phyloP scores from a whole-genome alignment of 768 basidiomycete genomes.

The Gloeostereum incarnatum region DNA sequence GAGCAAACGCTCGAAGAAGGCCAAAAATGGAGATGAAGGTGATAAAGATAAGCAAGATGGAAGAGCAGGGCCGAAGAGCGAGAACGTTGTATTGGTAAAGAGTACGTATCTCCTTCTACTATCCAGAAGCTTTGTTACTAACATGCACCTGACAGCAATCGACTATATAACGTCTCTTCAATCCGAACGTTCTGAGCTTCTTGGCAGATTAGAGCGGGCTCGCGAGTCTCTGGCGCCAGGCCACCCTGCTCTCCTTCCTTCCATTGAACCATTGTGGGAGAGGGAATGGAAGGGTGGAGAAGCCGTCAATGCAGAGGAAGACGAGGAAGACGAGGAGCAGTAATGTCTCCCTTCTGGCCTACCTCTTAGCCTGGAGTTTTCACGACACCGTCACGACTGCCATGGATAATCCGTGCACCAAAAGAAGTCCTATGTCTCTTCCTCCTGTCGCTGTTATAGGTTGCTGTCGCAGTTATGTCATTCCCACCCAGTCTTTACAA shows the following conservation, averaged over 20 bases:
- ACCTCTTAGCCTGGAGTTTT: too few relatives aligned
- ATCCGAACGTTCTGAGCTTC: slow-evolving; percentile 45
- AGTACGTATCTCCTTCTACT: slow-evolving; percentile 41
- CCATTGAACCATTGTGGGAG: slow-evolving; percentile 56
- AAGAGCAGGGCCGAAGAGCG: slow-evolving; percentile 82
- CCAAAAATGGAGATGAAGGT: slow-evolving; percentile 27
- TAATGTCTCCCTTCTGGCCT: not conserved
- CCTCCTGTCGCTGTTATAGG: not conserved
- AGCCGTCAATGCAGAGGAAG: slow-evolving; percentile 32
- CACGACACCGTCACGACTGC: too few relatives aligned
- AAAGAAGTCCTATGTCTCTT: too few relatives aligned
- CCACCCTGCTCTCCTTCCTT: slow-evolving; percentile 42
- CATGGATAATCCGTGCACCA: too few relatives aligned
- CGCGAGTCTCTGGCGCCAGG: slow-evolving; percentile 44
- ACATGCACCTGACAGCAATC: slow-evolving; percentile 58
- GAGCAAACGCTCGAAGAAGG: slow-evolving; percentile 20
- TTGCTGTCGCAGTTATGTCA: not conserved
- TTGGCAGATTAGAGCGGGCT: slow-evolving; percentile 51
- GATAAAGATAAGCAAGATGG: slow-evolving; percentile 69
- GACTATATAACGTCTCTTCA: slow-evolving; percentile 71
- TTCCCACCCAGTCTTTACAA: not conserved
- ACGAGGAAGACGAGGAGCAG: slow-evolving; percentile 36
- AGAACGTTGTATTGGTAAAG: slow-evolving; percentile 82
- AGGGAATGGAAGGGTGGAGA: slow-evolving; percentile 77
- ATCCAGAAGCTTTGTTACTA: not conserved